A percentile compares a stretch with the other conserved stretches of the same genome.
phyloP scores from a whole-genome alignment of 1,284 basidiomycete species.

The Ceratobasidium sp. region DNA sequence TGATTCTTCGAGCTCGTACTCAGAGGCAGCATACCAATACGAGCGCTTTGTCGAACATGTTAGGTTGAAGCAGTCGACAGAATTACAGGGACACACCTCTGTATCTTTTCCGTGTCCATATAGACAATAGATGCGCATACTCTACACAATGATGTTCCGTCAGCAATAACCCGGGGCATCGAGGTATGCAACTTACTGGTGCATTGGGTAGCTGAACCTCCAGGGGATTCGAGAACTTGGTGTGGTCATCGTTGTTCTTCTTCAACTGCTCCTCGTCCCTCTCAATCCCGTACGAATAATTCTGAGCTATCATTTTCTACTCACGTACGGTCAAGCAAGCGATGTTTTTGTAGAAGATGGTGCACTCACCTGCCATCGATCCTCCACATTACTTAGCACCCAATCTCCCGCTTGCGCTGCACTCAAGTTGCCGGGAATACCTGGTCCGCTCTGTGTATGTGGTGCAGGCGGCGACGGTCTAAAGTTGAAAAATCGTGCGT shows the following conservation, averaged over 20 bases:
- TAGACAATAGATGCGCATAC: conserved; percentile 91
- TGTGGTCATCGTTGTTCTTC: conserved; percentile 77
- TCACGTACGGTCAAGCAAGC: no score
- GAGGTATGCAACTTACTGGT: conserved; percentile 68
- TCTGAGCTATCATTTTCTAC: conserved; percentile 88
- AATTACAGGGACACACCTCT: conserved; percentile 71
- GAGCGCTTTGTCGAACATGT: conserved; percentile 67
- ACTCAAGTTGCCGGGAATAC: conserved; percentile 76
- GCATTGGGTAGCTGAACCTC: conserved; percentile 92
- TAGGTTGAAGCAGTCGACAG: conserved; percentile 11
- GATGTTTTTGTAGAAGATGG: not conserved
- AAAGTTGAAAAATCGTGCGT: conserved; percentile 89
- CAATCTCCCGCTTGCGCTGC: conserved; percentile 80
- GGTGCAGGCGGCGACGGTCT: conserved; percentile 59
- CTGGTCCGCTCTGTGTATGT: conserved; percentile 51
- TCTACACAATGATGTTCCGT: conserved; percentile 15
- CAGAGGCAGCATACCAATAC: conserved; percentile 69
- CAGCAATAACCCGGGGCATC: no score
- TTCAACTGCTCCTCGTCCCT: conserved; percentile 74
- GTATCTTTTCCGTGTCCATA: conserved; percentile 98
- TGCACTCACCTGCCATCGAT: conserved; percentile 77
- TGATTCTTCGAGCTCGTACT: conserved; percentile 41
- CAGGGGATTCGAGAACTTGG: conserved; percentile 95
- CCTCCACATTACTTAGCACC: conserved; percentile 88
- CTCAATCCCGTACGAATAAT: conserved; percentile 96